Base-by-base conservation (phyloP, 495 filamentous ascomycete species). In the Cercophora sp. region DNA sequence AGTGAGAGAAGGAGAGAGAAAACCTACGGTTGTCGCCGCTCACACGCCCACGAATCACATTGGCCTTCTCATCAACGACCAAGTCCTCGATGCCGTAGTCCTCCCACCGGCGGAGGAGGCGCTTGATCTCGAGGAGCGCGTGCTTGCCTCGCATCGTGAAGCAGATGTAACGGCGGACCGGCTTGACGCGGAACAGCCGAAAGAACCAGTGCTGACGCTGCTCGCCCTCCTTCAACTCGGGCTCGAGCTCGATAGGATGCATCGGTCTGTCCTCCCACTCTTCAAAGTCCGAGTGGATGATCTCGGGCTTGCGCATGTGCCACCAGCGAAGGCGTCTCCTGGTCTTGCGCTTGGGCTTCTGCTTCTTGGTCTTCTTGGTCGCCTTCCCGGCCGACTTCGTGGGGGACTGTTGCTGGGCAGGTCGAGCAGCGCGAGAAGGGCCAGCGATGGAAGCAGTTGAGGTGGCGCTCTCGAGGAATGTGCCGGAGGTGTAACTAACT, bases 111-210 rank as follows among this genome's bases (percentile, higher is more conserved):
- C 79, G 79, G 9, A 96, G 79, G 27, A 94, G 71, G 16, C 74
- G 76, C 27, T 83, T 79, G 4, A 95, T 71, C 52, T 94, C 89
- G 56, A 85, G 85, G 27, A 89, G 82, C 16, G 84, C 84, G 47
- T 83, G 83, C 18, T 79, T 69, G 43, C 83, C 85, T 2, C 82
- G 77, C 18, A 87, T 74, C 5, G 78, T 77, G 58, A 97, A 85
- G 63, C 89, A 90, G 9, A 96, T 63, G 8, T 85, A 76, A 46
- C 79, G 79, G 23, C 72, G 82, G 0, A 85, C 85, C 0, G 93
- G 92, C 61, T 93, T 96, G 66, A 96, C 85, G 41, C 89, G 83
- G 70, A 98, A 86, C 18, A 97, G 81, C 13, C 87, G 85, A 27
- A 86, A 82, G 42, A 98, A 77, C 90, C 91, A 96, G 52, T 86